These are phyloP conservation scores for Suillus plorans DNA, from an alignment of 768 basidiomycete genomes.

Conservation along the genomic window DNA sequence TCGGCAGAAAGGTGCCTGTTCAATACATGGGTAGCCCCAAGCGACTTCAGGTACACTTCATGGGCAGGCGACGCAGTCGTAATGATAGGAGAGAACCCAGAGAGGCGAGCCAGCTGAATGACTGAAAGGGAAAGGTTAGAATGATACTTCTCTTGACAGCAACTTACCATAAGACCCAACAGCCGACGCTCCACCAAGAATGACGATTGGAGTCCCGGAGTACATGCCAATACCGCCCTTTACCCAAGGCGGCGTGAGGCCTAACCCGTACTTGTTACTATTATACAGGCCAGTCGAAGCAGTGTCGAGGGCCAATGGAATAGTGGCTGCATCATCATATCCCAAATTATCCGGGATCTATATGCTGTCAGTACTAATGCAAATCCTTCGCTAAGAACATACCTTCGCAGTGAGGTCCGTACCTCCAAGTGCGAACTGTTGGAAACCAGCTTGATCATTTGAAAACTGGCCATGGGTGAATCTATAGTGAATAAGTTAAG, in stretches of 20 bases:
- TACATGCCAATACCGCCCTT: constrained; percentile 36
- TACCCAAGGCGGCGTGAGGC: constrained; percentile 37
- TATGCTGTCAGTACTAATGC: not conserved
- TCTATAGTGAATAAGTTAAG: constrained; percentile 22
- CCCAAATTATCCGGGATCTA: constrained; percentile 45
- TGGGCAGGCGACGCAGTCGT: constrained; percentile 36
- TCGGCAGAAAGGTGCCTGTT: constrained; percentile 25
- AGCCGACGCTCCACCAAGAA: constrained; percentile 49
- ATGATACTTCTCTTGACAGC: constrained; percentile 4
- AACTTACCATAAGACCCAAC: constrained; percentile 48
- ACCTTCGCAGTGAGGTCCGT: constrained; percentile 39
- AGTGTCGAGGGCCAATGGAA: constrained; percentile 48
- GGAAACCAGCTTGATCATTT: constrained; percentile 35
- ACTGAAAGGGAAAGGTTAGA: constrained; percentile 17
- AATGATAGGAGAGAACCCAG: constrained; percentile 44
- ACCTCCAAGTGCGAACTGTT: constrained; percentile 38
- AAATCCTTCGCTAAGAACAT: constrained; percentile 5
- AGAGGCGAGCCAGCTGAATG: constrained; percentile 39
- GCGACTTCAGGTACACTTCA: constrained; percentile 28
- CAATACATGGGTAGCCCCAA: constrained; percentile 43
- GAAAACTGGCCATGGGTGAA: constrained; percentile 30
- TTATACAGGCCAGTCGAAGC: constrained; percentile 48
- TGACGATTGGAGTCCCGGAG: constrained; percentile 40
- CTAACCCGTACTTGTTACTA: constrained; percentile 34
- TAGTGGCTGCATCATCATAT: constrained; percentile 45